phyloP scores from a whole-genome alignment of 2,329 filamentous ascomycete species.

The Pseudogymnoascus sp. region DNA sequence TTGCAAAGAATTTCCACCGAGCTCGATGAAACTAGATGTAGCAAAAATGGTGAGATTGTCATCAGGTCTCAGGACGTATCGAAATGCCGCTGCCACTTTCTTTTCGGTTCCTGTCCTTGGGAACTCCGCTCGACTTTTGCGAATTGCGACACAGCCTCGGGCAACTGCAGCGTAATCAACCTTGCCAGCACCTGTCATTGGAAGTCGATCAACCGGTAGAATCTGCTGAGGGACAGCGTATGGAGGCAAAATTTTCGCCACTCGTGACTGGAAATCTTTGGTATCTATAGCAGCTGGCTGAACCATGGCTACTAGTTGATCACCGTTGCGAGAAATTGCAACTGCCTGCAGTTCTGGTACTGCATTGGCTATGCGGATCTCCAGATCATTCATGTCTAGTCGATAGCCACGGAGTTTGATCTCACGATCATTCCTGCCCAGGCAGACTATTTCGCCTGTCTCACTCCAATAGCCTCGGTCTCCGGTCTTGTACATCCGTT shows the following conservation, averaged over 20 bases:
- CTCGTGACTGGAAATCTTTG: background rate
- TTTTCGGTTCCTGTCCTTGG: constrained; percentile 1
- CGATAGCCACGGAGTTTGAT: constrained; percentile 33
- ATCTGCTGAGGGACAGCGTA: constrained; percentile 26
- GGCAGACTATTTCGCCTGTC: constrained; percentile 32
- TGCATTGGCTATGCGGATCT: constrained; percentile 23
- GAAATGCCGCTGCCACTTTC: constrained; percentile 12
- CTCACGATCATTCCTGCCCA: constrained; percentile 37
- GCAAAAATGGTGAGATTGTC: constrained; percentile 10
- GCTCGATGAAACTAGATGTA: constrained; percentile 21
- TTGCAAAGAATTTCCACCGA: constrained; percentile 26
- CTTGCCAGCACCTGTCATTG: constrained; percentile 26
- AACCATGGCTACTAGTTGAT: constrained; percentile 26
- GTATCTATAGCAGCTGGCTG: constrained; percentile 18
- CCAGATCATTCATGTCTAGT: constrained; percentile 34
- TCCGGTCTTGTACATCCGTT: constrained; percentile 36
- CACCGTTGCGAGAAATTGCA: constrained; percentile 22
- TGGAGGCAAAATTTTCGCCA: constrained; percentile 17
- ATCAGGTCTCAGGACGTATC: constrained; percentile 14
- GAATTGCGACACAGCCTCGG: too few relatives aligned
- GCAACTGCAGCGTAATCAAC: too few relatives aligned
- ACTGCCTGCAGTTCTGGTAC: constrained; percentile 15
- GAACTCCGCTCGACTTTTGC: too few relatives aligned
- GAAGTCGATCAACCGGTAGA: constrained; percentile 22
- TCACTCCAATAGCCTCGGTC: constrained; percentile 33